Evolutionary conservation across 768 basidiomycete genomes (phyloP), one percentile per base, ranked within the genome.

Genomic region (Boletus tomentosulus): DNA sequence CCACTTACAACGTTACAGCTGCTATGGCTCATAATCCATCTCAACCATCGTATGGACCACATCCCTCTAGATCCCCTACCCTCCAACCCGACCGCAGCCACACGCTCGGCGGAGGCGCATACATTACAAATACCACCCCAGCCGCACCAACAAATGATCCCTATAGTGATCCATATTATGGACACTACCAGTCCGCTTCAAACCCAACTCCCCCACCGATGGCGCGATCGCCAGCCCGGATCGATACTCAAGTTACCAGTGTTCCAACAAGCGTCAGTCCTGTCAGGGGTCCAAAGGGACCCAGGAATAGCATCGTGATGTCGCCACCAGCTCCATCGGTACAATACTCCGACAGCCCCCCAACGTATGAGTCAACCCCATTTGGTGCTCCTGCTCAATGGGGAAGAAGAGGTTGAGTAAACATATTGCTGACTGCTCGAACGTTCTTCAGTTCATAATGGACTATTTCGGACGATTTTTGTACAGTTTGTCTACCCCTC

Each of bases 351-450:
- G 87, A 89, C 16, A 75, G 71, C 34, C 88, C 88, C 13, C 87
- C 88, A 28, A 74, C 70, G 48, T 90, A 90, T 63, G 87, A 89
- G 27, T 73, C 74, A 15, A 81, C 79, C 19, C 64, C 72, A 25
- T 71, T 80, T 22, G 73, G 74, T 51, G 61, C 75, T 28, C 71
- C 77, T 43, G 82, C 80, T 22, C 75, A 76, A 49, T 85, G 84
- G 84, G 78, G 78, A 46, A 76, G 75, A 61, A 76, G 63, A 31
- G 39, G 44, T 19, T 70, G 56, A 68, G 15, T 28, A 39, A 54
- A 25, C 48, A 33, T 19, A 16, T 31, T 37, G 15, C 28, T 37
- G 25, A 41, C 34, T 22, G 22, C 27, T 19, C 4, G 41, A 42
- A 42, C 28, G 4, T 24, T n/a, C 25, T 52, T 25, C 47, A 52